phyloP scores from a whole-genome alignment of 495 filamentous ascomycete species.

The Tuber magnatum region DNA sequence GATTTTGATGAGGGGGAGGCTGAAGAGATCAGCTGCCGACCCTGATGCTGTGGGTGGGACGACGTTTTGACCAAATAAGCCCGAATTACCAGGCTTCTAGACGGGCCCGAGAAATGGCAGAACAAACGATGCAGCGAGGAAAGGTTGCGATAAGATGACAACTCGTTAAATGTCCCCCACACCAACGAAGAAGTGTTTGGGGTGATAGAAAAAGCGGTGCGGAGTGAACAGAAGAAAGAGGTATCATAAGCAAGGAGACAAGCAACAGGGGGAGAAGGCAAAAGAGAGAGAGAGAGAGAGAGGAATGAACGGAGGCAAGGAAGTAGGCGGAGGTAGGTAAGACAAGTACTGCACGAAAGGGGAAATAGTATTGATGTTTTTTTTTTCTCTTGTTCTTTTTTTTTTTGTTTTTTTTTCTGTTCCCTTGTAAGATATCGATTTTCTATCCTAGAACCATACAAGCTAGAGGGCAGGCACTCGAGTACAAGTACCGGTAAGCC shows the following conservation, averaged over 20 bases:
- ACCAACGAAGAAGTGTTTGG: background rate
- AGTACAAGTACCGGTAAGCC: no score
- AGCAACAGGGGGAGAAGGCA: background rate
- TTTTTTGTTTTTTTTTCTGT: background rate
- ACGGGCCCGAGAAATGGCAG: background rate
- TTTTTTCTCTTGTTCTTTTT: background rate
- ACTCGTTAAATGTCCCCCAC: background rate
- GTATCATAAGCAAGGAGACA: background rate
- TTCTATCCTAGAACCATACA: background rate
- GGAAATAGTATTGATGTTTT: background rate
- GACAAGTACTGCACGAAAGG: background rate
- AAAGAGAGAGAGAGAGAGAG: background rate
- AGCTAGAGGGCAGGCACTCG: background rate
- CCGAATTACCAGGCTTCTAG: constrained; percentile 3
- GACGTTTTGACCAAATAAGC: constrained; percentile 29
- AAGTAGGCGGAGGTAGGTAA: background rate
- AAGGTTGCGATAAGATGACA: background rate
- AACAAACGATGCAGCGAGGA: background rate
- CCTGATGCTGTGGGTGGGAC: constrained; percentile 32
- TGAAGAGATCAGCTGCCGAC: constrained; percentile 38
- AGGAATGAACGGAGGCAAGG: background rate
- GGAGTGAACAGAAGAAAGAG: background rate
- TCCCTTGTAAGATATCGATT: no score
- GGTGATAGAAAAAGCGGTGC: background rate
- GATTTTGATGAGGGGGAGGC: constrained; percentile 18